These are phyloP conservation scores for Nymphaea colorata DNA, from an alignment of 164 flowering plant species.

Conservation along the genomic window DNA sequence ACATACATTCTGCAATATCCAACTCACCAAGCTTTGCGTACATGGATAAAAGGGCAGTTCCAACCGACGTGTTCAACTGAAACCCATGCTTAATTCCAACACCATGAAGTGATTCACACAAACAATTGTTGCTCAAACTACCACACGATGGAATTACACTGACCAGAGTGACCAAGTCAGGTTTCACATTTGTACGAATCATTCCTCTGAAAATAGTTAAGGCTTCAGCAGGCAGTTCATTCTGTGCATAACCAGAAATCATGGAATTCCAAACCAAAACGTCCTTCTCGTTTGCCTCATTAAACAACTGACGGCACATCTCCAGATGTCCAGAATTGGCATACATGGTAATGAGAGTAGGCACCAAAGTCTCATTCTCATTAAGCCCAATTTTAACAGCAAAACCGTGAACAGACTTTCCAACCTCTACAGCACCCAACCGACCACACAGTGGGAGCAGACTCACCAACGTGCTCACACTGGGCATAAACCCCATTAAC, in stretches of 20 bases:
- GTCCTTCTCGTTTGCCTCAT: slow-evolving; percentile 6
- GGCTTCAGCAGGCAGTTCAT: slow-evolving; percentile 9
- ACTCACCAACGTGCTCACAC: slow-evolving; percentile 14
- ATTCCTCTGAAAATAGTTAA: slow-evolving; percentile 11
- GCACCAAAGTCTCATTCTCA: slow-evolving; percentile 7
- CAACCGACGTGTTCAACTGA: slow-evolving; percentile 10
- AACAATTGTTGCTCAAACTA: slow-evolving; percentile 3
- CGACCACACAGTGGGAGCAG: slow-evolving; percentile 11
- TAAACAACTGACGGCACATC: slow-evolving; percentile 7
- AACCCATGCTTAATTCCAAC: slow-evolving; percentile 13
- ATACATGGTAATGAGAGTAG: slow-evolving; percentile 16
- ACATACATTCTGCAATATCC: slow-evolving; percentile 22
- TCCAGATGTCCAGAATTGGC: slow-evolving; percentile 8
- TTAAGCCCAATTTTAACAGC: slow-evolving; percentile 12
- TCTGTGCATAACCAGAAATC: slow-evolving; percentile 16
- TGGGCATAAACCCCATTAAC: slow-evolving; percentile 10
- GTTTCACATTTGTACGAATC: slow-evolving; percentile 6
- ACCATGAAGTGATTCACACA: slow-evolving; percentile 17
- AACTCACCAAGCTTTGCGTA: slow-evolving; percentile 20
- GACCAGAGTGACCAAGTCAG: slow-evolving; percentile 12
- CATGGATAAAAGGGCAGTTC: slow-evolving; percentile 14
- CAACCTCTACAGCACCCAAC: slow-evolving; percentile 4
- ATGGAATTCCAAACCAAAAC: slow-evolving; percentile 18
- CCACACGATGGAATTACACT: slow-evolving; percentile 14
- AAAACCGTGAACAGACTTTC: slow-evolving; percentile 10